Percentiles rank a stretch among this genome's conserved stretches.
phyloP scores from a whole-genome alignment of 805 yeast species.

The Osmozyma mogii region DNA sequence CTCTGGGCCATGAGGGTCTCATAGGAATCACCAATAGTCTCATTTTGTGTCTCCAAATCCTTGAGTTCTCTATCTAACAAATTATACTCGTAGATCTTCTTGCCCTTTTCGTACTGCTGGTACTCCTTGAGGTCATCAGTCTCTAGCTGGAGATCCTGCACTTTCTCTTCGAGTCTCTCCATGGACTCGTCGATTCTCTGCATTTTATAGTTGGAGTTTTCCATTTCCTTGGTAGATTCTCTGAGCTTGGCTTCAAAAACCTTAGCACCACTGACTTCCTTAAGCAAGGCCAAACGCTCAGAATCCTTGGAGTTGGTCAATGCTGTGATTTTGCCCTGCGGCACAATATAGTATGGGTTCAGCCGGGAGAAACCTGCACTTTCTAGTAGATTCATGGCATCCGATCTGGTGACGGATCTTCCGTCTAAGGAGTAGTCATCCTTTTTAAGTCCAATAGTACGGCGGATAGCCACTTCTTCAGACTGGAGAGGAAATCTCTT shows the following conservation, averaged over 20 bases:
- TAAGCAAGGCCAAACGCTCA: conserved; percentile 70
- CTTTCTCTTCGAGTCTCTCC: conserved; percentile 57
- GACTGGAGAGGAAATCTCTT: conserved; percentile 64
- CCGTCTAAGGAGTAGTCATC: conserved; percentile 86
- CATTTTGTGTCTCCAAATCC: conserved; percentile 53
- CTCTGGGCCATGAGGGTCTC: conserved; percentile 44
- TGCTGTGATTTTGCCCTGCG: conserved; percentile 87
- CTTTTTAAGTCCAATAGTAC: conserved; percentile 89
- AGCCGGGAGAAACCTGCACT: conserved; percentile 87
- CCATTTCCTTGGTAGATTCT: conserved; percentile 77
- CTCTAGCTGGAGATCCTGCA: conserved; percentile 75
- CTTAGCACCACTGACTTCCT: conserved; percentile 93
- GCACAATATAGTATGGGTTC: conserved; percentile 93
- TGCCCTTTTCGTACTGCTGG: conserved; percentile 58
- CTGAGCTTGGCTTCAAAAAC: conserved; percentile 76
- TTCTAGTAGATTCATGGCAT: conserved; percentile 73
- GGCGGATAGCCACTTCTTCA: conserved; percentile 63
- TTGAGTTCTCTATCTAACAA: conserved; percentile 69
- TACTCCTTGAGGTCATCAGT: conserved; percentile 64
- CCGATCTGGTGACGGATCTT: conserved; percentile 69
- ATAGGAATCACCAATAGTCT: conserved; percentile 51
- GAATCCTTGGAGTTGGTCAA: conserved; percentile 83
- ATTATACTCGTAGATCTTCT: conserved; percentile 67
- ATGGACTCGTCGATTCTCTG: conserved; percentile 70
- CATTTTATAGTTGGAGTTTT: conserved; percentile 58